Conservation (phyloP, 352 stramenopile species). For the Blastocystis sp. region DNA sequence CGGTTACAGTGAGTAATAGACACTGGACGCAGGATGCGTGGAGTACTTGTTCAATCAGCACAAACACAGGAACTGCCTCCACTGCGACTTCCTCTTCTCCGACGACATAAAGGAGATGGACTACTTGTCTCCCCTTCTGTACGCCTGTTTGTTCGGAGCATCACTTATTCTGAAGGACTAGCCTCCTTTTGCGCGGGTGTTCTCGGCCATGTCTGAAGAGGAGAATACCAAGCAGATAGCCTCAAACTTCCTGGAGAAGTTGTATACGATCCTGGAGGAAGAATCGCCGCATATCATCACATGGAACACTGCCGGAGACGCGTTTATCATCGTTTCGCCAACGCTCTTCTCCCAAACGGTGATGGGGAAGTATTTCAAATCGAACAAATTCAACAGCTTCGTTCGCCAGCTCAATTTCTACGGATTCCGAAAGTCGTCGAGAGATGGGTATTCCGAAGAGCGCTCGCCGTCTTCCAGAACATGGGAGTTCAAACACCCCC, state of each 20-base stretch:
- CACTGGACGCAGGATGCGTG: no score
- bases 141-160: neutral
- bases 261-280: conserved; percentile 67
- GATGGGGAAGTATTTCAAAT: conserved; percentile 69
- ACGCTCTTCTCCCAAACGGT: conserved; percentile 50
- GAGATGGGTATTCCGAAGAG: conserved; percentile 54
- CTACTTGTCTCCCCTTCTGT: neutral
- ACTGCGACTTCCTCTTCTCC: neutral
- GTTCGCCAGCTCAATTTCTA: conserved; percentile 68
- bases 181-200: neutral
- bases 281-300: conserved; percentile 66
- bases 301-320: conserved; percentile 49
- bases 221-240: conserved; percentile 28
- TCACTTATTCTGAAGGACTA: neutral
- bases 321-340: conserved; percentile 63
- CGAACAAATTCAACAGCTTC: conserved; percentile 66
- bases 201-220: conserved; percentile 46
- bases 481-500: conserved; percentile 65
- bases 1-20: no score
- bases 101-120: neutral
- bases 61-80: neutral
- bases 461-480: neutral
- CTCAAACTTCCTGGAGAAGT: conserved; percentile 60
- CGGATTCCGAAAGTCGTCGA: conserved; percentile 42
- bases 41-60: neutral